Percentiles rank a stretch among this genome's conserved stretches.
These are phyloP conservation scores for Rhipidocladum racemiflorum DNA, from an alignment of 176 grass and related monocot species.

Conservation along the genomic window DNA sequence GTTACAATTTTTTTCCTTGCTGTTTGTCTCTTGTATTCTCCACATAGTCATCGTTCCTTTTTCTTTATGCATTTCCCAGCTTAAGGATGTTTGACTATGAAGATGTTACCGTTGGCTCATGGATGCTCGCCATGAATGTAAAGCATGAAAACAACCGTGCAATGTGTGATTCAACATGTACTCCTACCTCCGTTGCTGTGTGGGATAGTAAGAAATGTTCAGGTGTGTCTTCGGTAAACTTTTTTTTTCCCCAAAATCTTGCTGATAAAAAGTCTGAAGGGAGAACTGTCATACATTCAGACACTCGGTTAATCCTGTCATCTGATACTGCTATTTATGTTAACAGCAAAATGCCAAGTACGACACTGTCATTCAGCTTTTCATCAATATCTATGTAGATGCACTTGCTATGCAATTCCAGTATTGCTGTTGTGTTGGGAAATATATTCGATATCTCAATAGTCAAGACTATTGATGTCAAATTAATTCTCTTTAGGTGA, in stretches of 20 bases:
- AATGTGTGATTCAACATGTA: conserved; percentile 68
- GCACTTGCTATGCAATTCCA: neutral
- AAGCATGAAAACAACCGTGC: conserved; percentile 84
- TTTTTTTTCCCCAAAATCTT: neutral
- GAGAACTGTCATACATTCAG: neutral
- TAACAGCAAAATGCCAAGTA: neutral
- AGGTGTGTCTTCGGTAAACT: conserved; percentile 39
- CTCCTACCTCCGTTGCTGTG: conserved; percentile 74
- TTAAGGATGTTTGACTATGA: conserved; percentile 97
- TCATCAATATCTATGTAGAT: neutral
- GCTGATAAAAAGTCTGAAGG: neutral
- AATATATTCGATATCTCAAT: neutral
- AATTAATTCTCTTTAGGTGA: neutral
- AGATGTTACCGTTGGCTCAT: conserved; percentile 85
- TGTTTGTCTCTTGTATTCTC: neutral
- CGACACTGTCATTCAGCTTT: neutral
- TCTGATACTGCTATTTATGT: neutral
- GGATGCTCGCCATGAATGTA: conserved; percentile 97
- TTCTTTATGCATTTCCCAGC: conserved; percentile 38
- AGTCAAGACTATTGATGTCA: neutral
- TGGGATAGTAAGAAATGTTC: conserved; percentile 95
- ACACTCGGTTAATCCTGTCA: neutral
- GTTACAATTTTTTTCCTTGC: neutral
- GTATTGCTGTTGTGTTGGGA: neutral
- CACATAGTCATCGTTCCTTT: neutral